phyloP scores from a whole-genome alignment of 2,329 filamentous ascomycete genomes.

The Pseudocercospora ulei region DNA sequence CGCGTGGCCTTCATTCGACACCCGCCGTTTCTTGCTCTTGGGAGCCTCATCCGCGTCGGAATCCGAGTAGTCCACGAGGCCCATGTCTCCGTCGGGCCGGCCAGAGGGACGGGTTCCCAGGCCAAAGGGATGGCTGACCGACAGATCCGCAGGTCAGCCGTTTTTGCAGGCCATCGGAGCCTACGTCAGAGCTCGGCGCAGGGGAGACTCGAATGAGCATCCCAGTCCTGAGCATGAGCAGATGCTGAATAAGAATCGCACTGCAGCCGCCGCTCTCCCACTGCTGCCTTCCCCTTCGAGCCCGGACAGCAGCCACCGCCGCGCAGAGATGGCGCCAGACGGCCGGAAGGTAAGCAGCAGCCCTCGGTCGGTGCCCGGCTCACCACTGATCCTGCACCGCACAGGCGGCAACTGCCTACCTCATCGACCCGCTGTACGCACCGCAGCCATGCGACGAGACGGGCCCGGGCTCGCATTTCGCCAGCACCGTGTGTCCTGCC shows the following conservation, averaged over 20 bases:
- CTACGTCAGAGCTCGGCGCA: not conserved
- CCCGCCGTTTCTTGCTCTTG: constrained; percentile 22
- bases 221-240: not conserved
- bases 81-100: constrained; percentile 41
- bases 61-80: constrained; percentile 56
- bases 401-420: constrained; percentile 52
- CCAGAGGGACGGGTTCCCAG: too few species aligned
- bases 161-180: too few species aligned
- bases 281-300: not conserved
- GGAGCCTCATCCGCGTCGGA: constrained; percentile 32
- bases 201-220: constrained; percentile 5
- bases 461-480: constrained; percentile 52
- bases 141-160: too few species aligned
- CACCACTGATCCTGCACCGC: too few species aligned
- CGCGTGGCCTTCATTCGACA: constrained; percentile 7
- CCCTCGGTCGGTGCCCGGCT: too few species aligned
- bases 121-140: too few species aligned
- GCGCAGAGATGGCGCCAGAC: not conserved
- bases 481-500: constrained; percentile 38
- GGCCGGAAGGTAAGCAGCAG: constrained; percentile 3
- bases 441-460: constrained; percentile 60
- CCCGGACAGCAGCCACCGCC: not conserved
- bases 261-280: constrained; percentile 3
- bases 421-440: constrained; percentile 59
- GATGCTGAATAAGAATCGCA: constrained; percentile 5